Percentiles rank a stretch among this genome's conserved stretches.
Evolutionary conservation across 2,329 filamentous ascomycete species (phyloP).

Genomic region (Aspergillus cejpii): DNA sequence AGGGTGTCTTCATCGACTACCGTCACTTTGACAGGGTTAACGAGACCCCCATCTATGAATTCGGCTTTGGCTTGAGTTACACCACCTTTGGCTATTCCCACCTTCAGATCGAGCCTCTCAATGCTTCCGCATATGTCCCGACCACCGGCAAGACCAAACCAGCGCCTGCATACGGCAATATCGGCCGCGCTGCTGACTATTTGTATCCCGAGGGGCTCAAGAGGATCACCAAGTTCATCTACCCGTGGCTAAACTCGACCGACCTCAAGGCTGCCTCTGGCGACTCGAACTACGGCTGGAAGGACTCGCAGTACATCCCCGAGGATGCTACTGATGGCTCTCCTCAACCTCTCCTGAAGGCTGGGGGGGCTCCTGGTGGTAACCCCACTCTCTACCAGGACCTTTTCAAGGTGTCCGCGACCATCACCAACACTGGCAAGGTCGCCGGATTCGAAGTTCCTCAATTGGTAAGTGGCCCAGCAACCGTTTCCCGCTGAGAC

Average conservation of each 20-base stretch:
- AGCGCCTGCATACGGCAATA: conserved; percentile 49
- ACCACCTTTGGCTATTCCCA: conserved; percentile 58
- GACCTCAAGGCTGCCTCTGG: conserved; percentile 47
- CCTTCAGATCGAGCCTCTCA: conserved; percentile 44
- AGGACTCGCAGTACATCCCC: conserved; percentile 47
- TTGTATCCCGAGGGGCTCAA: conserved; percentile 50
- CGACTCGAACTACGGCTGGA: conserved; percentile 50
- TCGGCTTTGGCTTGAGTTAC: conserved; percentile 57
- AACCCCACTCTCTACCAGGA: conserved; percentile 51
- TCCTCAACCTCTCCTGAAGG: conserved; percentile 51
- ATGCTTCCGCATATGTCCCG: conserved; percentile 47
- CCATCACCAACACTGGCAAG: conserved; percentile 47
- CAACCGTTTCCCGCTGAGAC: not conserved
- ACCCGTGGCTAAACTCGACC: conserved; percentile 58
- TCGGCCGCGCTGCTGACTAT: conserved; percentile 47
- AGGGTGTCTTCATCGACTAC: conserved; percentile 56
- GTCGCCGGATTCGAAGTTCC: conserved; percentile 48
- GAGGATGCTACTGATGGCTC: conserved; percentile 46
- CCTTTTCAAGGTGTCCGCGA: conserved; percentile 45
- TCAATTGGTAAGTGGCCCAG: conserved; percentile 38
- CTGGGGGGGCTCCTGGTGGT: conserved; percentile 54
- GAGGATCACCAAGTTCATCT: conserved; percentile 52
- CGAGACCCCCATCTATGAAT: conserved; percentile 55
- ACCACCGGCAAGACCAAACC: conserved; percentile 47
- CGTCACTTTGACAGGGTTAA: conserved; percentile 49